Conservation (phyloP, 1,284 basidiomycete genomes). For the Cutaneotrichosporon mucoides region DNA sequence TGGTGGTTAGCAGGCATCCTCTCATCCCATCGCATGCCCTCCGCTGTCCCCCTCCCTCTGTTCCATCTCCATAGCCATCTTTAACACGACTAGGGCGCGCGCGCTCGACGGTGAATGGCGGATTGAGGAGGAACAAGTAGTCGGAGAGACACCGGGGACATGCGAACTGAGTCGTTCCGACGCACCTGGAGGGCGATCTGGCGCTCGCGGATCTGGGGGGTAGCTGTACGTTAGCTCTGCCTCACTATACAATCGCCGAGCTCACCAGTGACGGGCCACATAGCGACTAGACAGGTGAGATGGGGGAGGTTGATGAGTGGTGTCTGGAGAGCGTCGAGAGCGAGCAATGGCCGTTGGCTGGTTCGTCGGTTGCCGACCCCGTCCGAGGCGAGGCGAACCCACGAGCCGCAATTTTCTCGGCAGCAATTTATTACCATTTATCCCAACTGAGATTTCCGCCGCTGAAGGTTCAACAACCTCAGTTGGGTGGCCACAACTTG, state of each 20-base stretch:
- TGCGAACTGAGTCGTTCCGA: background rate
- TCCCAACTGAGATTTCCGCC: conserved; percentile 5
- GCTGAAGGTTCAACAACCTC: too few relatives aligned
- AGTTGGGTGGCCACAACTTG: background rate
- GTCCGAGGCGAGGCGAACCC: too few relatives aligned
- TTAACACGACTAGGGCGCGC: too few relatives aligned
- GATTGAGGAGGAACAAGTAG: too few relatives aligned
- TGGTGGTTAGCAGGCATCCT: conserved; percentile 5
- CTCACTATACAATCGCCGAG: too few relatives aligned
- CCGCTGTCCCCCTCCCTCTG: too few relatives aligned
- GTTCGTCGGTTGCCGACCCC: background rate
- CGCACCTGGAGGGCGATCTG: conserved; percentile 45
- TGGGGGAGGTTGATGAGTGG: conserved; percentile 4
- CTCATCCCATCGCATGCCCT: too few relatives aligned
- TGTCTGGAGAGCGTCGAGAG: background rate
- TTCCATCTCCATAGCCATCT: too few relatives aligned
- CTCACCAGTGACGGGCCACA: conserved; percentile 43
- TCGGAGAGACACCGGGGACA: background rate
- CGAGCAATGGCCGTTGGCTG: background rate
- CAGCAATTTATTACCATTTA: conserved; percentile 6
- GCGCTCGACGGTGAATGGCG: too few relatives aligned
- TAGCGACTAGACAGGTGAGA: conserved; percentile 17
- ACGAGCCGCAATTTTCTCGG: too few relatives aligned
- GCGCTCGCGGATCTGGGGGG: conserved; percentile 41
- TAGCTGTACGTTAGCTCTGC: conserved; percentile 26